Base-by-base conservation (phyloP, 1,284 basidiomycete genomes). In the Coniferiporia weirii region DNA sequence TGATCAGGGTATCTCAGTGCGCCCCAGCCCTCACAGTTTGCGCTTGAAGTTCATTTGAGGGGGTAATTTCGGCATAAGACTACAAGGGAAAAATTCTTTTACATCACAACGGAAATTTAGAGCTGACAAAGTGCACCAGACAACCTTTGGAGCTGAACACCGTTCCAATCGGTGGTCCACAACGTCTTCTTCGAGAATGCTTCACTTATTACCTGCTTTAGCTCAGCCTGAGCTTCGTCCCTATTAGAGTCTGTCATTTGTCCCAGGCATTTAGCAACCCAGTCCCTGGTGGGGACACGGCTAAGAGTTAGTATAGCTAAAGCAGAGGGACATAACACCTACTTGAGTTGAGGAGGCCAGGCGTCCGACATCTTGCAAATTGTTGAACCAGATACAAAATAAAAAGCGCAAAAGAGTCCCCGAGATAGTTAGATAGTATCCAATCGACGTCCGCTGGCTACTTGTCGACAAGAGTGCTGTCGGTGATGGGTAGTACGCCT, bases 121-220 rank as follows among this genome's bases (percentile, higher is more conserved):
- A 57, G 57, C 48, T 59, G 22, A 54, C 20, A 38, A 44, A 45
- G 43, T 49, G 52, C 17, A 49, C 9, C 55, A 34, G 17, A 45
- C 4, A 60, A 91, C 89, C 85, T 89, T 79, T 90, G 80, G 62
- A 96, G 78, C 73, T 93, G 87, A 45, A 91, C 81, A 46, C 80
- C 84, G 32, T 79, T 74, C 93, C 93, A 96, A 71, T 96, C 92
- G 57, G 87, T 94, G 35, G 89, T 90, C 87, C 91, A 92, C 40
- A 96, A 79, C 6, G 89, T 83, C 70, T 91, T 84, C 67, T 83
- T 80, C 64, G 79, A 79, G 74, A 88, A 91, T 76, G 89, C 81
- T 67, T 89, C 84, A 81, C 86, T 80, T 74, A 92, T 92, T 84
- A 91, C 87, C 84, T 91, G 80, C 82, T 87, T 88, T 69, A 92